Conservation (phyloP, 805 yeast genomes). For the Osmozyma mogii region DNA sequence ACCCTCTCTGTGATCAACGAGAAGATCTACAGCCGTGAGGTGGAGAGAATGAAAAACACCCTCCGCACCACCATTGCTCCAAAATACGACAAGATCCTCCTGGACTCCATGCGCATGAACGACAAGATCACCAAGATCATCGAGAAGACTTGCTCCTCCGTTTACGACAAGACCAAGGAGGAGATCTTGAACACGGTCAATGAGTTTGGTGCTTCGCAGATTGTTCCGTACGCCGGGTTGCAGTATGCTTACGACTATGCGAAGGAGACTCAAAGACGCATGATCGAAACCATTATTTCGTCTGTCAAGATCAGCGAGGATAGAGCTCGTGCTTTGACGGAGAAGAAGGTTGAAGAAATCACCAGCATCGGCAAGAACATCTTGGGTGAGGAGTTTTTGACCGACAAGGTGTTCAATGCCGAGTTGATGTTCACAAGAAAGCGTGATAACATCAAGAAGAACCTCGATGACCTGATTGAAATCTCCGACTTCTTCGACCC, state of each 20-base stretch:
- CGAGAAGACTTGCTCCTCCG: conserved; percentile 50
- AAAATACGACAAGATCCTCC: conserved; percentile 45
- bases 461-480: conserved; percentile 52
- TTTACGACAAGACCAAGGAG: conserved; percentile 53
- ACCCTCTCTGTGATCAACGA: conserved; percentile 57
- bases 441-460: conserved; percentile 52
- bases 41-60: conserved; percentile 37
- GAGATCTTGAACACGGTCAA: conserved; percentile 46
- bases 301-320: conserved; percentile 61
- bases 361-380: conserved; percentile 52
- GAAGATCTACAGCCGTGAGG: conserved; percentile 43
- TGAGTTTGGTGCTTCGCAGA: conserved; percentile 42
- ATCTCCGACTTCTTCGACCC: conserved; percentile 78
- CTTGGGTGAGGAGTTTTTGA: conserved; percentile 55
- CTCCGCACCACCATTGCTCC: conserved; percentile 53
- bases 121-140: conserved; percentile 55
- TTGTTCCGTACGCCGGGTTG: conserved; percentile 54
- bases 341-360: conserved; percentile 52
- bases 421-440: conserved; percentile 78
- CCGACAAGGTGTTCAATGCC: conserved; percentile 57
- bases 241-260: conserved; percentile 66
- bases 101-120: conserved; percentile 44
- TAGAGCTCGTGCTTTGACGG: conserved; percentile 56
- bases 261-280: conserved; percentile 53
- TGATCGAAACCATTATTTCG: conserved; percentile 57